phyloP scores from a whole-genome alignment of 1,139 yeast species.

The Candida neerlandica region DNA sequence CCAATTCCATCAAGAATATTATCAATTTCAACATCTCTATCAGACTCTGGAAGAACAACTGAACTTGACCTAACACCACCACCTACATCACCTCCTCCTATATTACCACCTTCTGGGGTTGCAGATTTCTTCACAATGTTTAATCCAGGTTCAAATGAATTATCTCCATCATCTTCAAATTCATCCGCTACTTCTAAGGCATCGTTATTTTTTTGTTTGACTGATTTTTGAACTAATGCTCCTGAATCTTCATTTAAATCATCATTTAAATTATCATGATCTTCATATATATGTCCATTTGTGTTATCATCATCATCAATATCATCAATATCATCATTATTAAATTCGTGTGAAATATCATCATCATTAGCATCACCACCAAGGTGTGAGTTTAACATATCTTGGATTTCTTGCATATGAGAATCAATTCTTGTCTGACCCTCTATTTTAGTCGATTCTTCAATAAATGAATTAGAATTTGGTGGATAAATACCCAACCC shows the following conservation, averaged over 20 bases:
- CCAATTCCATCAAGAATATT: constrained; percentile 74
- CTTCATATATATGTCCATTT: not conserved
- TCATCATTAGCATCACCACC: constrained; percentile 11
- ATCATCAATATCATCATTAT: constrained; percentile 1
- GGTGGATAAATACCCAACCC: constrained; percentile 17
- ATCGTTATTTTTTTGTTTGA: not conserved
- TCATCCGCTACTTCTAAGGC: not conserved
- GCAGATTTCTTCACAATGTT: constrained; percentile 22
- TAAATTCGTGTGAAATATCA: constrained; percentile 11
- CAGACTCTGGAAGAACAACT: constrained; percentile 19
- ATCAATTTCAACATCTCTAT: constrained; percentile 53
- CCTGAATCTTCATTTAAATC: constrained; percentile 1
- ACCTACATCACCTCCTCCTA: not conserved
- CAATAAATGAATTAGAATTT: constrained; percentile 15
- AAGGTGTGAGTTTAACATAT: constrained; percentile 33
- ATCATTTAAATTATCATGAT: constrained; percentile 4
- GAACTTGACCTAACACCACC: constrained; percentile 10
- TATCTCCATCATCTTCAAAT: constrained; percentile 7
- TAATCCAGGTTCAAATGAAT: constrained; percentile 21
- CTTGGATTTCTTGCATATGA: constrained; percentile 48
- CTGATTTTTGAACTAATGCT: not conserved
- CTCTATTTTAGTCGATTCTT: constrained; percentile 17
- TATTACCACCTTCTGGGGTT: constrained; percentile 11
- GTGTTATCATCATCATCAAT: not conserved
- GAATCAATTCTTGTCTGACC: constrained; percentile 19